Evolutionary conservation across 108 stramenopile genomes (phyloP), one percentile per base, ranked within the genome.

Genomic region (Nannochloropsis salina): DNA sequence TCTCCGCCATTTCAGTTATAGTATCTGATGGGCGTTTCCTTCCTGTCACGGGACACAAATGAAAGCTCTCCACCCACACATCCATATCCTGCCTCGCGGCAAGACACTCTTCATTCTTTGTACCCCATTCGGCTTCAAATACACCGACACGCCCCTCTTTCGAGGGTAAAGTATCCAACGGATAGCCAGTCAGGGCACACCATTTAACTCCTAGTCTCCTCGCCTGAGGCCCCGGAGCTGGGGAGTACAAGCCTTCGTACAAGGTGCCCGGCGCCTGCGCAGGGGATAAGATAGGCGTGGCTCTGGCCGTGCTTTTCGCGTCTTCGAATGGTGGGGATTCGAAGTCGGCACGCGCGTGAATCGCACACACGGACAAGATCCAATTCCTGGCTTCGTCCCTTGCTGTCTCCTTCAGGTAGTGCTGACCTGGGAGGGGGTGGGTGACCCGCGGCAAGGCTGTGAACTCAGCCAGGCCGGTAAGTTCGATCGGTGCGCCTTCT

Each of bases 61-160:
- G 2, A 45, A 41, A 84, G 20, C 15, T 45, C 85, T 86, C 80
- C 31, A 42, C 82, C 41, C 22, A 43, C 43, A 86, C 42, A 45
- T 83, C 82, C 42, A 44, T 42, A 18, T 83, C 21, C 41, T 45
- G 20, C 15, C 21, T 44, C 3, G 18, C 45, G 22, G 41, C 22
- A 80, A 80, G 31, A 20, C 42, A 83, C 61, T n/a, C n/a, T 74
- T 74, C 61, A 0, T 74, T 74, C 31, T 31, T 74, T n/a, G 61
- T 74, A n/a, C n/a, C 8, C 61, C 61, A 74, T 74, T n/a, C 61
- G 31, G 31, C 31, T 31, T 31, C 31, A 31, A 31, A 31, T 31
- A 31, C 31, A 31, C 31, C 31, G 31, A 31, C 31, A 31, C 31
- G 31, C 31, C 31, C 31, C 31, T 31, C 31, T 31, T 31, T 31